Base-by-base conservation (phyloP, 805 yeast species). In the Schizosaccharomyces octosporus region DNA sequence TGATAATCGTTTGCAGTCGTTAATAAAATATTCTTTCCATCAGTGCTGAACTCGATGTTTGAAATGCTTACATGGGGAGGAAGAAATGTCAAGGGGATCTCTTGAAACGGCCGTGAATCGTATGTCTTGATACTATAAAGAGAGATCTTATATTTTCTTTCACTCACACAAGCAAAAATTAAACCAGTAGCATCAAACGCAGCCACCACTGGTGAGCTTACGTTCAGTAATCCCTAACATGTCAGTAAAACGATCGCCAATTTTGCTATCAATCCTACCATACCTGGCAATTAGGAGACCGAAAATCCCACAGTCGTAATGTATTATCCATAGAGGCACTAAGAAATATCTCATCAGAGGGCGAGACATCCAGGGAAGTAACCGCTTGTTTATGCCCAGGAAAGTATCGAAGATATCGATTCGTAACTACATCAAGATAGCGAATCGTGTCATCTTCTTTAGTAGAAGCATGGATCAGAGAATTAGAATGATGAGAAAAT, bases 141-240 rank as follows among this genome's bases (percentile, higher is more conserved):
- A 1, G 80, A 76, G 5, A 82, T 73, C 54, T 74, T 75, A 31
- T 73, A 70, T 13, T 73, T 68, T 17, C 69, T 71, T 27, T 75
- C 74, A 31, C 76, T 74, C 5, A 78, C 88, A 15, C 84, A 76
- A 0, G 87, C 95, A 71, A 87, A 82, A 0, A 89, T 84, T 7
- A 82, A 72, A 0, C 95, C 95, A 45, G 85, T 79, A 1, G 96
- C 90, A 71, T 90, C 97, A 66, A 81, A 79, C 0, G 93, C 85
- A 15, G 83, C 75, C 36, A 81, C 71, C 2, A 77, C 72, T 9
- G 86, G 82, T 15, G 77, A 75, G 17, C 80, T 78, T 45, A 79
- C 75, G 29, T 79, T 80, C 29, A 82, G 68, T 5, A 78, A 72
- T 0, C 94, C 93, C 63, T 79, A 82, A 21, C 84, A 62, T 6